Conservation (phyloP, 371 early-diverging fungal genomes). For the Mycotypha africana region DNA sequence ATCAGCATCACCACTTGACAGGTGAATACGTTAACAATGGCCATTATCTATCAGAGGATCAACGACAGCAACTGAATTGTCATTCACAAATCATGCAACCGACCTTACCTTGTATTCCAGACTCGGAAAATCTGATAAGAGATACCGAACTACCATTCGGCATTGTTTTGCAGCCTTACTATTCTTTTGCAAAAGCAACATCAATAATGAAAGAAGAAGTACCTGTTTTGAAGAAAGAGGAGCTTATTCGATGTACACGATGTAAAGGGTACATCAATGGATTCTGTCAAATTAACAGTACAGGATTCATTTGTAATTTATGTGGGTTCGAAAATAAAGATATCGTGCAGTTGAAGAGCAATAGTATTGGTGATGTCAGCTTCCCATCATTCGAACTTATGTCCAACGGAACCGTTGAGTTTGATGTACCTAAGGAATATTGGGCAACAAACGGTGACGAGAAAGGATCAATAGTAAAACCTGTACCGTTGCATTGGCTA, state of each 20-base stretch:
- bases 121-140: constrained; percentile 69
- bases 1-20: too few relatives aligned
- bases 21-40: too few relatives aligned
- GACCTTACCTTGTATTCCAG: constrained; percentile 81
- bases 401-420: constrained; percentile 83
- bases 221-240: constrained; percentile 3
- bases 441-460: too few relatives aligned
- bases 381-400: too few relatives aligned
- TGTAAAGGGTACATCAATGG: constrained; percentile 96
- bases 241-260: constrained; percentile 55
- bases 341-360: constrained; percentile 79
- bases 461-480: too few relatives aligned
- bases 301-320: constrained; percentile 88
- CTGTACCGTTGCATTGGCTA: constrained; percentile 68
- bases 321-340: constrained; percentile 86
- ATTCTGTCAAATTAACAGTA: constrained; percentile 81
- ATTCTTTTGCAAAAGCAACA: too few relatives aligned
- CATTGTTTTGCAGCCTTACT: constrained; percentile 88
- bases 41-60: too few relatives aligned
- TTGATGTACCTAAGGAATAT: constrained; percentile 77
- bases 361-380: constrained; percentile 78
- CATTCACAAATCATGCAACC: constrained; percentile 91
- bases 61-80: constrained; percentile 92
- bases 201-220: constrained; percentile 69
- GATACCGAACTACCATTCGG: constrained; percentile 83